These are phyloP conservation scores for Thermomyces lanuginosus DNA, from an alignment of 2,329 filamentous ascomycete genomes.

Conservation along the genomic window DNA sequence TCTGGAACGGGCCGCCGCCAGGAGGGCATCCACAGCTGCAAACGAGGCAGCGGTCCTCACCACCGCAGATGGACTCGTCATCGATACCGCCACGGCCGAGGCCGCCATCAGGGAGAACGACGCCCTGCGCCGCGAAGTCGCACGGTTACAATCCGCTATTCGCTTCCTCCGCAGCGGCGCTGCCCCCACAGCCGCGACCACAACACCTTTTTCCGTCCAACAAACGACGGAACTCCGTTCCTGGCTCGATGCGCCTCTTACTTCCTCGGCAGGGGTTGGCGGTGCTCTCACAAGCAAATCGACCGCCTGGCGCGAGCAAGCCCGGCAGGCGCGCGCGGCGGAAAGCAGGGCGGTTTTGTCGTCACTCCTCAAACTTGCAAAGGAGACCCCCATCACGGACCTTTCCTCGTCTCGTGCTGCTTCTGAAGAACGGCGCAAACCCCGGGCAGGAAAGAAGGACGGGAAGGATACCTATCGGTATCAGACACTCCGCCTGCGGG, in stretches of 20 bases:
- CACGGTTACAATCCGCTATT: slow-evolving; percentile 29
- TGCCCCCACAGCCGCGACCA: slow-evolving; percentile 24
- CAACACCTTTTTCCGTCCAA: slow-evolving; percentile 28
- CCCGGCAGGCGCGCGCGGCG: slow-evolving; percentile 18
- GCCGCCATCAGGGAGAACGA: slow-evolving; percentile 29
- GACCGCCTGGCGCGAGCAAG: slow-evolving; percentile 16
- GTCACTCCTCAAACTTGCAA: slow-evolving; percentile 27
- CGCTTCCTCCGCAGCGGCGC: slow-evolving; percentile 29
- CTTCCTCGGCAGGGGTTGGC: no score
- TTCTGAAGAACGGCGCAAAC: slow-evolving; percentile 15
- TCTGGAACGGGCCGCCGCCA: slow-evolving; percentile 28
- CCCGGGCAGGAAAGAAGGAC: slow-evolving; percentile 28
- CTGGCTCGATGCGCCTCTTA: slow-evolving; percentile 29
- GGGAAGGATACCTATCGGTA: slow-evolving; percentile 28
- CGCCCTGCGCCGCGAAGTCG: slow-evolving; percentile 26
- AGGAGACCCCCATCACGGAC: slow-evolving; percentile 24
- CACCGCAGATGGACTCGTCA: slow-evolving; percentile 21
- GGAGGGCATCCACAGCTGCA: slow-evolving; percentile 23
- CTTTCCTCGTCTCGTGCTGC: slow-evolving; percentile 20
- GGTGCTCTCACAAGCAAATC: no score
- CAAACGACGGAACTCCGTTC: slow-evolving; percentile 24
- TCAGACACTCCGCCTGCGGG: slow-evolving; percentile 28
- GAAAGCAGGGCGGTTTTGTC: slow-evolving; percentile 29
- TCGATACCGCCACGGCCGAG: slow-evolving; percentile 23
- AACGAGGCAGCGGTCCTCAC: slow-evolving; percentile 19